Evolutionary conservation across 768 basidiomycete genomes (phyloP).

Genomic region (Kwoniella botswanensis): DNA sequence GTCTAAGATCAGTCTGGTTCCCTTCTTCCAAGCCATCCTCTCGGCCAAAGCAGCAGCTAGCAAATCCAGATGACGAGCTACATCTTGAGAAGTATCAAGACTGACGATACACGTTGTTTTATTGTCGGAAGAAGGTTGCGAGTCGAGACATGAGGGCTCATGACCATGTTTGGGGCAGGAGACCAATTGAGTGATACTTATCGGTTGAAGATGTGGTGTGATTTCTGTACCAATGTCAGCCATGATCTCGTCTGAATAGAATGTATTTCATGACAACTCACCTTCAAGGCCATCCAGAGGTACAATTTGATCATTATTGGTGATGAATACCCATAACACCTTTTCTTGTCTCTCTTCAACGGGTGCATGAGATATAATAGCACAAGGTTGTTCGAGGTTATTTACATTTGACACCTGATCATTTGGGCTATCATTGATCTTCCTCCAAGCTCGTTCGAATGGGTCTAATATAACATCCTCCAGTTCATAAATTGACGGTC

Average conservation of each 20-base stretch:
- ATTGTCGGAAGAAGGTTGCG: neutral
- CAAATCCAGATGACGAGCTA: slow-evolving; percentile 8
- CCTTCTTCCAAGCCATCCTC: slow-evolving; percentile 34
- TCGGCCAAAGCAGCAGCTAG: slow-evolving; percentile 29
- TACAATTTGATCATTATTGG: slow-evolving; percentile 1
- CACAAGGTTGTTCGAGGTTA: neutral
- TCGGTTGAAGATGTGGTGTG: slow-evolving; percentile 5
- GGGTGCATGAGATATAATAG: neutral
- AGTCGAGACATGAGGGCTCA: slow-evolving; percentile 20
- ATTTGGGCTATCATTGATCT: slow-evolving; percentile 17
- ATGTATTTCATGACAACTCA: neutral
- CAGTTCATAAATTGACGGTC: neutral
- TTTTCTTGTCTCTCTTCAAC: neutral
- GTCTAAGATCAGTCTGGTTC: slow-evolving; percentile 15
- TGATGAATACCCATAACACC: slow-evolving; percentile 9
- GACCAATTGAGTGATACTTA: slow-evolving; percentile 9
- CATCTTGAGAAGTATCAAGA: slow-evolving; percentile 8
- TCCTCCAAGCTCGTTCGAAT: slow-evolving; percentile 31
- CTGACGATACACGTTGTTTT: slow-evolving; percentile 14
- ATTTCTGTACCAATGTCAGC: slow-evolving; percentile 9
- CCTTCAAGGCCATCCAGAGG: slow-evolving; percentile 11
- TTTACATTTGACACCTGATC: neutral
- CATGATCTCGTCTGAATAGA: too few relatives aligned
- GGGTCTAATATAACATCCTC: slow-evolving; percentile 12
- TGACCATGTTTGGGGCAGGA: slow-evolving; percentile 26